A percentile compares a stretch with the other conserved stretches of the same genome.
phyloP scores from a whole-genome alignment of 2,329 filamentous ascomycete genomes.

The Cercospora nicotianae region DNA sequence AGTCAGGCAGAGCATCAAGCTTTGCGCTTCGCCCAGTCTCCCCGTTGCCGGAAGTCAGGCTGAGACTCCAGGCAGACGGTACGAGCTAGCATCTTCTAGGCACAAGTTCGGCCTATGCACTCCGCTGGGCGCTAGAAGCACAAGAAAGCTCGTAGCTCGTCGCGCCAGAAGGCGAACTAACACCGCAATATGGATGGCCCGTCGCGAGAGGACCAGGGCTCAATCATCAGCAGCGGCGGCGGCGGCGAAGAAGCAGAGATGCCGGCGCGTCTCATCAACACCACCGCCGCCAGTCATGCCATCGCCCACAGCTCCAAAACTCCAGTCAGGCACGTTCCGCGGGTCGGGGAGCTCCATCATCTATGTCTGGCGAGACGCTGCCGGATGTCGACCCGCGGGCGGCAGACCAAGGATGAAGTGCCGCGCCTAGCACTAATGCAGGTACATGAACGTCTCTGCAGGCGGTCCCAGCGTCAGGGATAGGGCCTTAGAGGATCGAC shows the following conservation, averaged over 20 bases:
- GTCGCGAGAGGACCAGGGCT: not conserved
- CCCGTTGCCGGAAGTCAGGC: conserved; percentile 11
- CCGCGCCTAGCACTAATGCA: conserved; percentile 8
- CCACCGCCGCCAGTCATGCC: not conserved
- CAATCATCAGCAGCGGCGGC: not conserved
- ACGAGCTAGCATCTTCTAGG: conserved; percentile 1
- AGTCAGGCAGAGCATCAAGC: not conserved
- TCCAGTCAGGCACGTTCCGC: not conserved
- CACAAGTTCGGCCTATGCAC: conserved; percentile 8
- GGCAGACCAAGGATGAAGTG: not conserved
- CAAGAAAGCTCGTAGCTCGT: not conserved
- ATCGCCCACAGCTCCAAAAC: not conserved
- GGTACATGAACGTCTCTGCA: not conserved
- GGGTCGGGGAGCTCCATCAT: not conserved
- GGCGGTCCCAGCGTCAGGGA: not conserved
- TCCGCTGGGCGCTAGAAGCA: conserved; percentile 14
- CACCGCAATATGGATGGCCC: not conserved
- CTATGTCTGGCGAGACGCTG: not conserved
- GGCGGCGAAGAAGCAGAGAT: not conserved
- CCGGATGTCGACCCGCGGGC: not conserved
- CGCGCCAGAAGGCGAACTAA: conserved; percentile 9
- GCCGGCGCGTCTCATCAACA: not conserved
- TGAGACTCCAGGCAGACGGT: not conserved
- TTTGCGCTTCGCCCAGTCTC: conserved; percentile 4
- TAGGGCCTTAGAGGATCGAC: not conserved